These are phyloP conservation scores for Chlorella sorokiniana DNA, from an alignment of 139 green algal species.

Conservation along the genomic window DNA sequence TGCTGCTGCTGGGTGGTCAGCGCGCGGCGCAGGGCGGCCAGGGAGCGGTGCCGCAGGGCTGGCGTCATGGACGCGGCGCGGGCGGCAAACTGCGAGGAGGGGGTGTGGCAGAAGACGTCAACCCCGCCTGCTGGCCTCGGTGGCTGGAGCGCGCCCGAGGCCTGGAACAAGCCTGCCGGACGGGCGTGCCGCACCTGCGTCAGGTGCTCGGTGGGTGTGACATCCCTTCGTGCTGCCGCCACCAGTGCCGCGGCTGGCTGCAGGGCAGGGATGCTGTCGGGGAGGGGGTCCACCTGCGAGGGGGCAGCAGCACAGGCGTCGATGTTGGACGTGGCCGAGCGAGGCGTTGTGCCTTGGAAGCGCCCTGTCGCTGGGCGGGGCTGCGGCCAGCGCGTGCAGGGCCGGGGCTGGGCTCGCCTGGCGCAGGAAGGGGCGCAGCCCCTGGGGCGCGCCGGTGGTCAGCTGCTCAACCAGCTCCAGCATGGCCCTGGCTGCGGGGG, in stretches of 20 bases:
- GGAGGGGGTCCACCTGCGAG: slow-evolving; percentile 44
- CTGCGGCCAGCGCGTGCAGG: no score
- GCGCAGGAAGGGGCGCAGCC: slow-evolving; percentile 30
- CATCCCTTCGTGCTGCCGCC: background rate
- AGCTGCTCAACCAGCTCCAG: slow-evolving; percentile 32
- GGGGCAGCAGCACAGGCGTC: background rate
- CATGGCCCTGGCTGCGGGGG: slow-evolving; percentile 17
- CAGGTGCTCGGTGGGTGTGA: slow-evolving; percentile 37
- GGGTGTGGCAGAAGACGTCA: no score
- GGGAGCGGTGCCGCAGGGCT: slow-evolving; percentile 31
- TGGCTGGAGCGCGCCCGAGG: no score
- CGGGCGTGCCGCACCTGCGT: background rate
- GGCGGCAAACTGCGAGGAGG: slow-evolving; percentile 25
- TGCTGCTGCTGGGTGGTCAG: slow-evolving; percentile 25
- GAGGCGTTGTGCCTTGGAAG: no score
- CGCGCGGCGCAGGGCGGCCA: slow-evolving; percentile 29
- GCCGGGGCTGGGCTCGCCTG: background rate
- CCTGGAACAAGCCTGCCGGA: no score
- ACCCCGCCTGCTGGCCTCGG: no score
- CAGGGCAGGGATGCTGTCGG: slow-evolving; percentile 16
- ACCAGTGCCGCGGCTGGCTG: slow-evolving; percentile 2
- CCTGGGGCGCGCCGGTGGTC: slow-evolving; percentile 5
- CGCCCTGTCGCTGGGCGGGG: no score
- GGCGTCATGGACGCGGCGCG: slow-evolving; percentile 37
- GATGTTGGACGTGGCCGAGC: background rate